These are phyloP conservation scores for Ogataea zsoltii DNA, from an alignment of 805 yeast species.

Conservation along the genomic window DNA sequence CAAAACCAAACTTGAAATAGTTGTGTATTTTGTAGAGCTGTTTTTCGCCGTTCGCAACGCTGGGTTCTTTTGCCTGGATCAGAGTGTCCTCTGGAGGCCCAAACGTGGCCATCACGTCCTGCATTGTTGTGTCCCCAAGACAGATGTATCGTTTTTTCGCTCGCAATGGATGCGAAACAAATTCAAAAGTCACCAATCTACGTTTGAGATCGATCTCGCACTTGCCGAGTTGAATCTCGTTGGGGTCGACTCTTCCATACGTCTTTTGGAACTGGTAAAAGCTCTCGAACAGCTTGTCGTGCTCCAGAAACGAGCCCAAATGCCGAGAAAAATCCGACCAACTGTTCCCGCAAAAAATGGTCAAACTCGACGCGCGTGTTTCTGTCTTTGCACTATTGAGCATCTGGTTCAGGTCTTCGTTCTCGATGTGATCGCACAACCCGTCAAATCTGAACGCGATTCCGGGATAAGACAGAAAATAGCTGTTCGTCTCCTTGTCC, in stretches of 20 bases:
- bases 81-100: conserved; percentile 62
- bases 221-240: conserved; percentile 11
- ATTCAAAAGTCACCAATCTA: conserved; percentile 27
- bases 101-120: conserved; percentile 43
- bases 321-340: conserved; percentile 28
- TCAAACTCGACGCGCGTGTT: conserved; percentile 39
- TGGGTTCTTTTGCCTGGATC: conserved; percentile 39
- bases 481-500: conserved; percentile 30
- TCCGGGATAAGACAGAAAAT: conserved; percentile 57
- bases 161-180: conserved; percentile 26
- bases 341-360: conserved; percentile 42
- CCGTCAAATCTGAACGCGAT: conserved; percentile 48
- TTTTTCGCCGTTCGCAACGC: conserved; percentile 27
- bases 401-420: conserved; percentile 23
- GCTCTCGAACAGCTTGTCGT: conserved; percentile 1
- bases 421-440: neutral
- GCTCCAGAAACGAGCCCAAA: conserved; percentile 6
- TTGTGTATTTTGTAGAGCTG: conserved; percentile 46
- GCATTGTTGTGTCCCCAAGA: conserved; percentile 50
- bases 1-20: conserved; percentile 56
- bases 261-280: neutral
- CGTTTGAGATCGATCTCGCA: conserved; percentile 12
- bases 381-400: conserved; percentile 33
- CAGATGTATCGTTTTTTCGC: neutral
- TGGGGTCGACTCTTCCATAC: conserved; percentile 7